Conservation (phyloP, 1,284 basidiomycete species). For the Filobasidium uniguttulatum region DNA sequence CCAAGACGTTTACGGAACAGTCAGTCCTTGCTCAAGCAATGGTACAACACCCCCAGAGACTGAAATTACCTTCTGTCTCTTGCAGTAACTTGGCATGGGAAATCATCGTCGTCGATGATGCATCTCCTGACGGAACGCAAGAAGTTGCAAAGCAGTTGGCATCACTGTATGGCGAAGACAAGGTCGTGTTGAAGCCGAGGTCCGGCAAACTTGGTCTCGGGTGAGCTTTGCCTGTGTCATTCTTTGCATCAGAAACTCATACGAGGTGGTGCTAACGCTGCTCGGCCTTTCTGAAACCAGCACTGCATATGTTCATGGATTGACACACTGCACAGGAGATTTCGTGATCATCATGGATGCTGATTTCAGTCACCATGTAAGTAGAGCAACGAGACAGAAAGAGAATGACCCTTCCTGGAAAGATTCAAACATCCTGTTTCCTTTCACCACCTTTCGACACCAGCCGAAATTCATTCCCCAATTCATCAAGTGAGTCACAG, state of each 20-base stretch:
- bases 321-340: constrained; percentile 76
- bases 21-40: constrained; percentile 44
- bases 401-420: too few relatives aligned
- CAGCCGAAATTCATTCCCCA: constrained; percentile 83
- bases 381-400: too few relatives aligned
- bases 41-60: too few relatives aligned
- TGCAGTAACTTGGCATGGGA: constrained; percentile 50
- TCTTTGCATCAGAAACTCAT: background rate
- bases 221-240: constrained; percentile 43
- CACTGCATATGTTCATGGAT: constrained; percentile 81
- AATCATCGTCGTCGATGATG: constrained; percentile 79
- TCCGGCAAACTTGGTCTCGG: constrained; percentile 79
- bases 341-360: constrained; percentile 96
- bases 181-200: constrained; percentile 68
- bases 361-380: constrained; percentile 84
- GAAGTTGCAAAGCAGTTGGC: constrained; percentile 69
- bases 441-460: background rate
- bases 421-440: background rate
- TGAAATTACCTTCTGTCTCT: background rate
- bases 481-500: constrained; percentile 52
- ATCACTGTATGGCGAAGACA: constrained; percentile 64
- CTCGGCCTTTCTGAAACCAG: constrained; percentile 38
- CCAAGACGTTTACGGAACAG: constrained; percentile 59
- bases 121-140: constrained; percentile 80
- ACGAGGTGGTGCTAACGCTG: constrained; percentile 6